phyloP scores from a whole-genome alignment of 2,329 filamentous ascomycete species.

The Penicillium paneum region DNA sequence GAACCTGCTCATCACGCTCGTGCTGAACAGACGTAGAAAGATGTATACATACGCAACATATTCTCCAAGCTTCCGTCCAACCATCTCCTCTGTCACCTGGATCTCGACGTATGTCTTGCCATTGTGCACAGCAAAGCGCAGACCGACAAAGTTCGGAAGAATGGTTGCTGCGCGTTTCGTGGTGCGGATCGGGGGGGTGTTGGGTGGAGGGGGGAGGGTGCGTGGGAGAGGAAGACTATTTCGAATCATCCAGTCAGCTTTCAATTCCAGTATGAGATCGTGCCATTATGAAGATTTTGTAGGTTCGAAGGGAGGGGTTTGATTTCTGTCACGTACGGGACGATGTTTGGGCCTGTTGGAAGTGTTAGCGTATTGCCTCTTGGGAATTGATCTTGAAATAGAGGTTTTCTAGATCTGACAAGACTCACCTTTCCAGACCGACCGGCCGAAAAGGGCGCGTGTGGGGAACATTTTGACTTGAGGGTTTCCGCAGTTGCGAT shows the following conservation, averaged over 20 bases:
- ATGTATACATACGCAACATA: slow-evolving; percentile 70
- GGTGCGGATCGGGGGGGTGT: slow-evolving; percentile 71
- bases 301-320: background rate
- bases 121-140: slow-evolving; percentile 88
- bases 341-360: slow-evolving; percentile 62
- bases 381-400: background rate
- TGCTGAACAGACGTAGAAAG: background rate
- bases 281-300: background rate
- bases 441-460: slow-evolving; percentile 66
- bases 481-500: slow-evolving; percentile 12
- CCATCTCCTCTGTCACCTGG: slow-evolving; percentile 89
- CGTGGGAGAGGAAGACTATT: slow-evolving; percentile 42
- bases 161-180: slow-evolving; percentile 86
- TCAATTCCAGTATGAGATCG: background rate
- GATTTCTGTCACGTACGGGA: slow-evolving; percentile 57
- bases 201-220: slow-evolving; percentile 55
- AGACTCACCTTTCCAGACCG: slow-evolving; percentile 79
- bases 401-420: no score
- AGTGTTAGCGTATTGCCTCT: slow-evolving; percentile 6
- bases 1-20: background rate
- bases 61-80: slow-evolving; percentile 90
- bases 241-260: slow-evolving; percentile 1
- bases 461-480: slow-evolving; percentile 63
- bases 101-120: slow-evolving; percentile 83
- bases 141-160: slow-evolving; percentile 84